Evolutionary conservation across 805 yeast genomes (phyloP).

Genomic region (Blastobotrys chiropterorum): DNA sequence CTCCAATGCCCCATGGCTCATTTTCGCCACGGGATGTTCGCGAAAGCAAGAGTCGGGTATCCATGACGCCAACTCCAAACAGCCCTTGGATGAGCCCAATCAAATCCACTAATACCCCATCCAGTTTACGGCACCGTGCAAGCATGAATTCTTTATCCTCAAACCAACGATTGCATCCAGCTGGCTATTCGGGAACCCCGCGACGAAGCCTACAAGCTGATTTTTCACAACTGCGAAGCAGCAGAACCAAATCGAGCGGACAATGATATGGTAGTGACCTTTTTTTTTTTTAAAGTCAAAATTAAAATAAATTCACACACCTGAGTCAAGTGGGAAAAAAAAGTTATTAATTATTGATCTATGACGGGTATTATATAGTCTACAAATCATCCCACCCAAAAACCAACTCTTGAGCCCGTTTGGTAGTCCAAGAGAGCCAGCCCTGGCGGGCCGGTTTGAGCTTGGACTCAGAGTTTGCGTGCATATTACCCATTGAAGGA

Average conservation of each 20-base stretch:
- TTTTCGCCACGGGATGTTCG: constrained; percentile 21
- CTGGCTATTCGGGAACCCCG: not conserved
- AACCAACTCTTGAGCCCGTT: constrained; percentile 40
- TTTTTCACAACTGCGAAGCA: not conserved
- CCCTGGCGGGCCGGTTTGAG: constrained; percentile 14
- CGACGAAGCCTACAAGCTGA: not conserved
- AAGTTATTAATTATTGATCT: not conserved
- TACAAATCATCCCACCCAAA: constrained; percentile 51
- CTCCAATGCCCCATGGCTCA: constrained; percentile 22
- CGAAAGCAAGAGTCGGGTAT: constrained; percentile 6
- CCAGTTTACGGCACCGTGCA: constrained; percentile 6
- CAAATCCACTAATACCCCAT: not conserved
- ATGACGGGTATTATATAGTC: not conserved
- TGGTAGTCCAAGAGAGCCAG: constrained; percentile 30
- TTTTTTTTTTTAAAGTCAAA: not conserved
- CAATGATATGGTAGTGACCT: too few species aligned
- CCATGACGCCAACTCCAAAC: constrained; percentile 7
- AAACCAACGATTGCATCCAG: not conserved
- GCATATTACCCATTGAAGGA: constrained; percentile 12
- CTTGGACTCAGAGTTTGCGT: constrained; percentile 4
- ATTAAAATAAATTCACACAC: not conserved
- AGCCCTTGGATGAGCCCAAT: constrained; percentile 10
- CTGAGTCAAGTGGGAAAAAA: not conserved
- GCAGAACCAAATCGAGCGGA: not conserved
- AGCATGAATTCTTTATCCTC: constrained; percentile 4